phyloP scores from a whole-genome alignment of 768 basidiomycete genomes.

The Suillus americanus region DNA sequence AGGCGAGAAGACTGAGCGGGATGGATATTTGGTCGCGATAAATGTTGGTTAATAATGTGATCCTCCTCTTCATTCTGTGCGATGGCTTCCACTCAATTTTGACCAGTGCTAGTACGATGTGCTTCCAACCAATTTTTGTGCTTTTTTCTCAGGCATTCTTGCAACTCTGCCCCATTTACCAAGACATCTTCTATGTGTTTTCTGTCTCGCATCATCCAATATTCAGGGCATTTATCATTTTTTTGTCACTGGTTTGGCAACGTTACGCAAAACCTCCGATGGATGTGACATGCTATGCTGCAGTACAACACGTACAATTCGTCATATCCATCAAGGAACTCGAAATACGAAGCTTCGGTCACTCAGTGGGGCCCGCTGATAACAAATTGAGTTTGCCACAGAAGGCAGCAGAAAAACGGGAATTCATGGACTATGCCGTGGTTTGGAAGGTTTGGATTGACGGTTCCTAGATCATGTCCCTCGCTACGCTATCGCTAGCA shows the following conservation, averaged over 20 bases:
- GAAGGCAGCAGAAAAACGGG: not conserved
- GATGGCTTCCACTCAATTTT: not conserved
- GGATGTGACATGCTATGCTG: not conserved
- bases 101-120: slow-evolving; percentile 3
- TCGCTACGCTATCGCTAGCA: not conserved
- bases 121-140: not conserved
- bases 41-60: slow-evolving; percentile 23
- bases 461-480: not conserved
- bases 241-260: not conserved
- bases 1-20: slow-evolving; percentile 57
- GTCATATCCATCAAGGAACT: not conserved
- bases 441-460: not conserved
- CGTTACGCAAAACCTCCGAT: not conserved
- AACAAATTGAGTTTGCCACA: slow-evolving; percentile 4
- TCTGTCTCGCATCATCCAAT: slow-evolving; percentile 3
- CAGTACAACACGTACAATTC: not conserved
- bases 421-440: not conserved
- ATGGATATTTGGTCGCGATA: slow-evolving; percentile 80
- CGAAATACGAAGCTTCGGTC: slow-evolving; percentile 1
- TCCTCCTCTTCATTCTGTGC: slow-evolving; percentile 10
- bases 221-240: slow-evolving; percentile 4
- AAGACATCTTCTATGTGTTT: slow-evolving; percentile 14
- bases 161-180: slow-evolving; percentile 21
- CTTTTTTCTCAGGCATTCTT: slow-evolving; percentile 7
- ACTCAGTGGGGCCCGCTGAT: not conserved